Evolutionary conservation across 2,329 filamentous ascomycete genomes (phyloP).

Genomic region (Epichloe elymi): DNA sequence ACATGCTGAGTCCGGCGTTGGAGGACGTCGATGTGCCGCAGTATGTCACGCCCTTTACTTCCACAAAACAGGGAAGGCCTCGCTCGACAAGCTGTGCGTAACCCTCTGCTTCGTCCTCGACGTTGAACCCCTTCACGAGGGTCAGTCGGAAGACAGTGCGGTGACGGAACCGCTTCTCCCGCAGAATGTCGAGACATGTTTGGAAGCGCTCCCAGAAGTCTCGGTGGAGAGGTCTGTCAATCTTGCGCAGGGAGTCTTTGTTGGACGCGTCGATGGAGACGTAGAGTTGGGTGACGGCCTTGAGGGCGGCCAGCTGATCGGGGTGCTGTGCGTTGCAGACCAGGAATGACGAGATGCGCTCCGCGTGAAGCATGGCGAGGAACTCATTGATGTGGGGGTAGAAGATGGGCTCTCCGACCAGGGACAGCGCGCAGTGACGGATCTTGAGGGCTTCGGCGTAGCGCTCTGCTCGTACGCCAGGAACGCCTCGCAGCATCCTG

Average conservation of each 20-base stretch:
- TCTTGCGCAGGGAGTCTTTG: conserved; percentile 73
- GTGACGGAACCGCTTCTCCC: conserved; percentile 70
- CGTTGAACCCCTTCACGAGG: conserved; percentile 94
- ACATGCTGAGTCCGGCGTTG: conserved; percentile 83
- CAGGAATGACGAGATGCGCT: conserved; percentile 84
- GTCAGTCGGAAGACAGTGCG: conserved; percentile 91
- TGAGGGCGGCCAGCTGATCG: conserved; percentile 68
- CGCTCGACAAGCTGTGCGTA: conserved; percentile 82
- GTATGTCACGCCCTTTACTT: conserved; percentile 94
- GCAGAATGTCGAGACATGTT: conserved; percentile 77
- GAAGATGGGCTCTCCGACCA: conserved; percentile 97
- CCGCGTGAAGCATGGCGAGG: conserved; percentile 64
- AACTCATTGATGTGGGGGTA: conserved; percentile 97
- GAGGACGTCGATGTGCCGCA: conserved; percentile 82
- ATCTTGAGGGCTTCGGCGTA: conserved; percentile 91
- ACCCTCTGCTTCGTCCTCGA: conserved; percentile 82
- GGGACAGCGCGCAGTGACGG: conserved; percentile 77
- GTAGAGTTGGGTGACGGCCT: conserved; percentile 87
- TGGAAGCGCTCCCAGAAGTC: conserved; percentile 98
- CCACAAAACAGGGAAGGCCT: conserved; percentile 80
- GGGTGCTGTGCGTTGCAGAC: conserved; percentile 97
- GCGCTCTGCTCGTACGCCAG: conserved; percentile 80
- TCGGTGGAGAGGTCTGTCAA: conserved; percentile 83
- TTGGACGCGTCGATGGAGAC: conserved; percentile 94
- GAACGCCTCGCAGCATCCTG: conserved; percentile 89